Evolutionary conservation across 306 rosid species (phyloP).

Genomic region (Begonia loranthoides): DNA sequence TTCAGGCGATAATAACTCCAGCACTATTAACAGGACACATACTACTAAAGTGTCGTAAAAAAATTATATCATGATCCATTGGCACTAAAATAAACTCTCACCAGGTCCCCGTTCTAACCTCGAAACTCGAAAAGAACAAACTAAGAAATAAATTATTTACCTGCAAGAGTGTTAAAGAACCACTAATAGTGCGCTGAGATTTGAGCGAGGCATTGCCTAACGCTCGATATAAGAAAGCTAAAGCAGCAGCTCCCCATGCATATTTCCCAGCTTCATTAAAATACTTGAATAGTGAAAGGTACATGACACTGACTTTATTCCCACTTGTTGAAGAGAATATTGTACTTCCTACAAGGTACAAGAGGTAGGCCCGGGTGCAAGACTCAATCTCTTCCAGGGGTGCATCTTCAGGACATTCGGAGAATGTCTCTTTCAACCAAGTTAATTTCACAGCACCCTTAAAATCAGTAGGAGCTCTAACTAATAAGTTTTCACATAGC

Average conservation of each 20-base stretch:
- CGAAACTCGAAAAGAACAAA: too few species aligned
- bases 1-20: constrained; percentile 79
- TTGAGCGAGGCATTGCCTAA: constrained; percentile 81
- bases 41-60: background rate
- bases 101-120: too few species aligned
- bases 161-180: constrained; percentile 79
- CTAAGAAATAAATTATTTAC: constrained; percentile 10
- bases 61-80: background rate
- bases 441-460: constrained; percentile 93
- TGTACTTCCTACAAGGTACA: constrained; percentile 78
- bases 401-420: constrained; percentile 68
- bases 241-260: constrained; percentile 93
- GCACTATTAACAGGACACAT: constrained; percentile 26
- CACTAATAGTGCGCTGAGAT: constrained; percentile 79
- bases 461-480: constrained; percentile 71
- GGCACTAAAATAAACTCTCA: constrained; percentile 1
- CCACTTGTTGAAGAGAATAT: constrained; percentile 89
- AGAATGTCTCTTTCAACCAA: constrained; percentile 82
- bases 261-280: constrained; percentile 59
- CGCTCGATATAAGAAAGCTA: constrained; percentile 85
- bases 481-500: constrained; percentile 66
- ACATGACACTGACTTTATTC: constrained; percentile 79
- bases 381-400: constrained; percentile 38
- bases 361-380: constrained; percentile 74
- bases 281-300: constrained; percentile 65